Base-by-base conservation (phyloP, 108 stramenopile genomes). In the Nannochloropsis oceanica region DNA sequence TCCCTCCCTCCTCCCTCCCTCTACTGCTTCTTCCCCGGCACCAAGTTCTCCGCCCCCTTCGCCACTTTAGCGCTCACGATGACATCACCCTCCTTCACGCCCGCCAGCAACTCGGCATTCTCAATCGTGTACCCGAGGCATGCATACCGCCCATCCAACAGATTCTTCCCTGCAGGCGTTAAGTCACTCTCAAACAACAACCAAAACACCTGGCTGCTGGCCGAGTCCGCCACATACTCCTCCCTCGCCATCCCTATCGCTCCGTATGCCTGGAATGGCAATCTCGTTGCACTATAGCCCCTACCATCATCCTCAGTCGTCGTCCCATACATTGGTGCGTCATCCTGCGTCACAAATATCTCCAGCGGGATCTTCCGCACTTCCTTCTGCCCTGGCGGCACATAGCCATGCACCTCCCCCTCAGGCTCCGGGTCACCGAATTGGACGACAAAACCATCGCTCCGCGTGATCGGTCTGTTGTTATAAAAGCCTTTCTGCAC, bases 121-220 rank as follows among this genome's bases (percentile, higher is more conserved):
- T 96, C 93, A 14, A 94, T 92, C 12, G 96, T 96, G 83, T 98
- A 98, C 42, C 97, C 97, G 87, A 98, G 97, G 87, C 87, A 86
- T 34, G 89, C 20, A 81, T 89, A 89, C 26, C 95, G 90, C 9
- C 96, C 97, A 90, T 98, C 97, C 80, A 98, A 88, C 0, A 98
- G 93, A 92, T 98, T 98, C 91, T 98, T 98, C 34, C 97, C 97
- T n/a, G 96, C 97, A 20, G 97, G 97, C 12, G 97, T 98, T 50
- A 98, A 92, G 92, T 98, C 97, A 22, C 93, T 94, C 89, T 98
- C 96, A 89, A 98, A 98, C 79, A 98, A 90, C 83, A 98, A 88
- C 95, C 95, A 98, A 89, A 98, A 98, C 92, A 96, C 96, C 91
- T 98, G 97, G 84, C 93, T 93, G 44, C 93, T 59, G 43, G 96